Conservation (phyloP, 495 filamentous ascomycete genomes). For the Penicillium macrosclerotiorum region DNA sequence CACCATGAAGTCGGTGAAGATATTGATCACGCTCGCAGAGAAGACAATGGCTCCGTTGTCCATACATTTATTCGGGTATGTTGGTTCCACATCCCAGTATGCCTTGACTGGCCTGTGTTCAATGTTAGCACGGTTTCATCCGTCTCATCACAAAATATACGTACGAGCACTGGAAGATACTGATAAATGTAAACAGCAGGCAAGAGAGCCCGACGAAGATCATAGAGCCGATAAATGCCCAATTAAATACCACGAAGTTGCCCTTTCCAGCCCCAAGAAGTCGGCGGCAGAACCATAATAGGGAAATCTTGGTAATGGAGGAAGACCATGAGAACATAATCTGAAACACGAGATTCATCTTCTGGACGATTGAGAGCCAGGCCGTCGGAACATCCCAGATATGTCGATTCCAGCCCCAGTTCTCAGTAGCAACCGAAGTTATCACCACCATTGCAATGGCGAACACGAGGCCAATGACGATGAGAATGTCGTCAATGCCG, state of each 20-base stretch:
- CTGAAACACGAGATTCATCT: conserved; percentile 51
- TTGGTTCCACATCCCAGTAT: conserved; percentile 49
- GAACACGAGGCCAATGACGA: conserved; percentile 39
- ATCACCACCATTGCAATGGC: conserved; percentile 43
- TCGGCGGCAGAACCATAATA: conserved; percentile 57
- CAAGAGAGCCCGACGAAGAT: conserved; percentile 43
- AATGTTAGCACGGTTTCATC: conserved; percentile 1
- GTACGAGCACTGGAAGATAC: conserved; percentile 58
- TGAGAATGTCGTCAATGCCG: conserved; percentile 48
- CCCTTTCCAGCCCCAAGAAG: conserved; percentile 43
- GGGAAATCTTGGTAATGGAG: conserved; percentile 54
- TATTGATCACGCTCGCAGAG: conserved; percentile 57
- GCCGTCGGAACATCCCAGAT: conserved; percentile 48
- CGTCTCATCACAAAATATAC: conserved; percentile 11
- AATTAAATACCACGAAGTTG: conserved; percentile 35
- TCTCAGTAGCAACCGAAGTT: conserved; percentile 38
- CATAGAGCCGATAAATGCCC: conserved; percentile 43
- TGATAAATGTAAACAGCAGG: conserved; percentile 47
- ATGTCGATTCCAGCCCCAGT: conserved; percentile 56
- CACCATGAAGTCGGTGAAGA: conserved; percentile 55
- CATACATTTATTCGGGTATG: conserved; percentile 44
- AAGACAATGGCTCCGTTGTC: conserved; percentile 50
- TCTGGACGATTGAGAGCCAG: conserved; percentile 33
- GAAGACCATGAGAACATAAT: conserved; percentile 54
- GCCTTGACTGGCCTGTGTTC: conserved; percentile 47